Base-by-base conservation (phyloP, 192 early-diverging fungal species). In the Mortierella hygrophila region DNA sequence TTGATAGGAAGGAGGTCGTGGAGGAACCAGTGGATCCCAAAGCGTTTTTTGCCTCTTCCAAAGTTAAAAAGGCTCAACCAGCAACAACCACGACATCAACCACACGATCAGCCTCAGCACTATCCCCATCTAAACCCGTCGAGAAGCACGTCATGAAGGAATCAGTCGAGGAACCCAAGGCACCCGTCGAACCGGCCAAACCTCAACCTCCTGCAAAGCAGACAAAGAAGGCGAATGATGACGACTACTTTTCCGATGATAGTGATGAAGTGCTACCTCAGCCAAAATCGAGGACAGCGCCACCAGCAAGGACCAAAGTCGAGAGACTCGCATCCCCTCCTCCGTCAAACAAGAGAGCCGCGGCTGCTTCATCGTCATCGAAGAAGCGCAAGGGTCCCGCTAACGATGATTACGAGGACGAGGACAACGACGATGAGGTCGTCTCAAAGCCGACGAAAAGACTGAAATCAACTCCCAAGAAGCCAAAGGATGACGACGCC, bases 171-270 rank as follows among this genome's bases (percentile, higher is more conserved):
- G 73, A 15, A 10, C 26, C 57, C 72, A 32, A 65, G 20, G 18
- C 11, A 15, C 29, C 60, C 29, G 29, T 65, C 26, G n/a, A 60
- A 68, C 60, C 75, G 8, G 32, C 63, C 60, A 77, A 63, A n/a
- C 21, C 49, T 3, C 20, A 72, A 18, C n/a, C 72, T 4, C 26
- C 71, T 76, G 32, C 37, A 3, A 86, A 78, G 38, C 84, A 54
- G 29, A 20, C 71, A 16, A 86, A 86, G 37, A 86, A 78, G 44
- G 11, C 71, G 4, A 44, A 70, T 7, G 72, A 74, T 1, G 76
- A 81, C 26, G 84, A 86, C 21, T 78, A 42, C 70, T 86, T 86
- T 68, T 79, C 77, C n/a, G 79, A 81, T 29, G 76, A 77, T n/a
- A 65, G 72, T 40, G 84, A 86, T 75, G 84, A 86, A 65, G 38